Percentiles rank a stretch among this genome's conserved stretches.
These are phyloP conservation scores for Leucogyrophana mollusca DNA, from an alignment of 768 basidiomycete species.

Conservation along the genomic window DNA sequence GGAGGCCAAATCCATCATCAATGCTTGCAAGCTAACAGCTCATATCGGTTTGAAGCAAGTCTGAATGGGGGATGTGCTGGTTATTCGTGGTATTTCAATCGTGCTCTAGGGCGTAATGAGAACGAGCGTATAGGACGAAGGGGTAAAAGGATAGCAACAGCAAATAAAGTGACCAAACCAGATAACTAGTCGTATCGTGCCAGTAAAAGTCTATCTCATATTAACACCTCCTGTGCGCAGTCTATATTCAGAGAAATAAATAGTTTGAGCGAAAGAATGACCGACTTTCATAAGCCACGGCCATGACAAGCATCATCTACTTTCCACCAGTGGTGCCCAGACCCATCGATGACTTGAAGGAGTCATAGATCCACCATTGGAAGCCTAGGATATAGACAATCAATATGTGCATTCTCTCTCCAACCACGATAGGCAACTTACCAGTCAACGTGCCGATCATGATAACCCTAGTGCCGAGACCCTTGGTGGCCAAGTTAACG, in stretches of 20 bases:
- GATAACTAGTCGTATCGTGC: constrained; percentile 3
- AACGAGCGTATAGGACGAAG: neutral
- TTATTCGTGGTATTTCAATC: neutral
- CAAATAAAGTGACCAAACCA: constrained; percentile 1
- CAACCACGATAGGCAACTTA: constrained; percentile 12
- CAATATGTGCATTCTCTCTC: neutral
- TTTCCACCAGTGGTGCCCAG: constrained; percentile 89
- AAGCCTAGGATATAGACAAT: constrained; percentile 49
- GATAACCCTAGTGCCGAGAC: constrained; percentile 82
- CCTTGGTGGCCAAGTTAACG: constrained; percentile 70
- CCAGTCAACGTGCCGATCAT: constrained; percentile 71
- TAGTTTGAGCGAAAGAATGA: neutral
- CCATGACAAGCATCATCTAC: constrained; percentile 35
- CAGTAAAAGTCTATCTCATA: constrained; percentile 8
- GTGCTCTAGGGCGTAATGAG: constrained; percentile 4
- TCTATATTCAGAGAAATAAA: neutral
- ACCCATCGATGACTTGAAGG: constrained; percentile 82
- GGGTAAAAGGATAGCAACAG: constrained; percentile 1
- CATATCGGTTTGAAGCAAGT: no score
- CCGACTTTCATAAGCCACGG: no score
- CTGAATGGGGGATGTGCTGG: no score
- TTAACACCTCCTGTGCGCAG: constrained; percentile 7
- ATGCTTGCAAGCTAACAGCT: no score
- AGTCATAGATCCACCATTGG: constrained; percentile 95
- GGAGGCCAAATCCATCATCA: no score